Evolutionary conservation across 306 rosid species (phyloP), one percentile per base, ranked within the genome.

Genomic region (Bauhinia variegata): DNA sequence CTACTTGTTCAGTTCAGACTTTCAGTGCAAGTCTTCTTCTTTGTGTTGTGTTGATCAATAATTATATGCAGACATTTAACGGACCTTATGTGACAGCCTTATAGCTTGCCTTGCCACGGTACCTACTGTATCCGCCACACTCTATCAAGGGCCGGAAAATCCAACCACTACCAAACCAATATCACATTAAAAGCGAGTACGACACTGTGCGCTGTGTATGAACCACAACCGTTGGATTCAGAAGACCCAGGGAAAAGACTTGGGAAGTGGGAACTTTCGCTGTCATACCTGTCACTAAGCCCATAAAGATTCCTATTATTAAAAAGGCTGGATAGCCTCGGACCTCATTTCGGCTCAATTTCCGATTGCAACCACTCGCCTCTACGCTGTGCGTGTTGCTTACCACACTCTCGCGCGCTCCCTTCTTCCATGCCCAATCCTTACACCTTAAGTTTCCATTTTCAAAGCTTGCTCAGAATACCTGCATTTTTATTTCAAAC

Each of bases 341-440:
- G 31, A 10, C 12, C n/a, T 36, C 32, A 33, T 10, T 37, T 23
- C 19, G 37, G 51, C 52, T 31, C 66, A 41, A 19, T 60, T 60
- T 51, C 52, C 66, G 0, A 60, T 41, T 11, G n/a, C 51, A 39
- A 14, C 51, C 12, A 60, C 51, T 41, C 66, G 31, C 66, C 41
- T n/a, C n/a, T 39, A 39, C 18, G 41, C 10, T 41, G 10, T 3
- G 16, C 64, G 64, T 59, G 32, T 2, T 23, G 28, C 28, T 23
- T 23, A 23, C 28, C 28, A n/a, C n/a, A n/a, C n/a, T n/a, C n/a
- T n/a, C n/a, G n/a, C n/a, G n/a, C n/a, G n/a, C n/a, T n/a, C n/a
- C n/a, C n/a, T n/a, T n/a, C n/a, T n/a, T n/a, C n/a, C n/a, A n/a
- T n/a, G n/a, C n/a, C n/a, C n/a, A n/a, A n/a, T n/a, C n/a, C n/a